phyloP scores from a whole-genome alignment of 2,329 filamentous ascomycete genomes.

The Xylariaceae sp. region DNA sequence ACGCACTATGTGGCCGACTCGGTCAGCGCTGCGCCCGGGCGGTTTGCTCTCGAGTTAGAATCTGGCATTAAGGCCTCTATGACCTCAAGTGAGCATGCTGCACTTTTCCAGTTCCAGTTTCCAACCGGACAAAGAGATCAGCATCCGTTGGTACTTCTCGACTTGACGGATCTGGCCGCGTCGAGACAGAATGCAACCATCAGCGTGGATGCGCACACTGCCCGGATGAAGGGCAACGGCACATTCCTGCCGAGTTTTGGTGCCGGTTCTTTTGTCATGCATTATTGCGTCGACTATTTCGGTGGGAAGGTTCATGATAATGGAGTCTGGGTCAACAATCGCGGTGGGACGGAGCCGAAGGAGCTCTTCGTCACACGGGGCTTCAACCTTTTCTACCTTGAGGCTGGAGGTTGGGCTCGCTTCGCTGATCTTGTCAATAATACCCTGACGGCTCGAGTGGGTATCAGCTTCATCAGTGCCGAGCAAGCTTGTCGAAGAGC shows the following conservation, averaged over 20 bases:
- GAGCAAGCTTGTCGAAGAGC: constrained; percentile 58
- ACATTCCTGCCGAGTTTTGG: constrained; percentile 59
- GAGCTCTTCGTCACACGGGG: constrained; percentile 36
- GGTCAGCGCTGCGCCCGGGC: constrained; percentile 47
- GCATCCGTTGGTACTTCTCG: constrained; percentile 51
- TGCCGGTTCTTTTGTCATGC: constrained; percentile 50
- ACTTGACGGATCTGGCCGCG: constrained; percentile 55
- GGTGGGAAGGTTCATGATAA: constrained; percentile 36
- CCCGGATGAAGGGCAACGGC: constrained; percentile 52
- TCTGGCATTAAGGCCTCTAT: constrained; percentile 53
- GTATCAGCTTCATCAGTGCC: constrained; percentile 58
- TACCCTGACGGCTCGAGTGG: constrained; percentile 53
- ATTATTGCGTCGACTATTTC: constrained; percentile 58
- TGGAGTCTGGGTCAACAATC: constrained; percentile 38
- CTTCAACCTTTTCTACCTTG: constrained; percentile 39
- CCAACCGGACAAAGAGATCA: constrained; percentile 29
- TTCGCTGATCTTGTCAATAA: constrained; percentile 43
- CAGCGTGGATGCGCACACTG: constrained; percentile 44
- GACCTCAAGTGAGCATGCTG: constrained; percentile 56
- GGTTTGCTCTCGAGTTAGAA: constrained; percentile 52
- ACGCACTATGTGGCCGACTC: constrained; percentile 37
- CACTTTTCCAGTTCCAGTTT: constrained; percentile 58
- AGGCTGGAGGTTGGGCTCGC: constrained; percentile 50
- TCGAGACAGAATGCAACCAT: constrained; percentile 46
- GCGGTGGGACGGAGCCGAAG: constrained; percentile 36